Conservation (phyloP, 1,284 basidiomycete genomes). For the Cutaneotrichosporon dermatis region DNA sequence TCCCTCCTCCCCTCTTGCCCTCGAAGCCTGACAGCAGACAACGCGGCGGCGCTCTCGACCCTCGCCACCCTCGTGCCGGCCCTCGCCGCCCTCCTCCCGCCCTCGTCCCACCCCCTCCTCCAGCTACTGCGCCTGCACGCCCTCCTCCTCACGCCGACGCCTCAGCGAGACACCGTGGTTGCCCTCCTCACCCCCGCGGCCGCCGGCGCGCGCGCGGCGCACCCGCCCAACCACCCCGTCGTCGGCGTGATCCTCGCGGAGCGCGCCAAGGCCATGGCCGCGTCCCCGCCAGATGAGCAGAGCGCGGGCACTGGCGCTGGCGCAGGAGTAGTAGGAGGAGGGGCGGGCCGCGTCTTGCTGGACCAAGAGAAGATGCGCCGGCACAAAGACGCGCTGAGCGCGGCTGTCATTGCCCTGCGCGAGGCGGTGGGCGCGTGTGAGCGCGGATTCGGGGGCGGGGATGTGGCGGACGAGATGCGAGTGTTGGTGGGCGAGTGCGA, state of each 20-base stretch:
- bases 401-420: constrained; percentile 49
- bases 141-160: constrained; percentile 32
- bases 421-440: constrained; percentile 53
- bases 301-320: background rate
- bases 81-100: constrained; percentile 62
- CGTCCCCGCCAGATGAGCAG: constrained; percentile 13
- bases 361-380: too few species aligned
- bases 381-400: too few species aligned
- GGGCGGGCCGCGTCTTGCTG: too few species aligned
- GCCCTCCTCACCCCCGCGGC: constrained; percentile 57
- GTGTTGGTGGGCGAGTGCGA: background rate
- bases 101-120: constrained; percentile 69
- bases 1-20: too few species aligned
- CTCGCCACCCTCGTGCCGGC: constrained; percentile 60
- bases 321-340: too few species aligned
- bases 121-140: constrained; percentile 62
- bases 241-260: constrained; percentile 71
- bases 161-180: constrained; percentile 47
- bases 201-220: constrained; percentile 58
- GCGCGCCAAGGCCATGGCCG: constrained; percentile 68
- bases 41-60: constrained; percentile 51
- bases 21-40: too few species aligned
- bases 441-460: constrained; percentile 44
- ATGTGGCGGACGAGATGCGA: constrained; percentile 1
- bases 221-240: constrained; percentile 69